Evolutionary conservation across 129 eudicot genomes (phyloP).

Genomic region (Erigeron canadensis): DNA sequence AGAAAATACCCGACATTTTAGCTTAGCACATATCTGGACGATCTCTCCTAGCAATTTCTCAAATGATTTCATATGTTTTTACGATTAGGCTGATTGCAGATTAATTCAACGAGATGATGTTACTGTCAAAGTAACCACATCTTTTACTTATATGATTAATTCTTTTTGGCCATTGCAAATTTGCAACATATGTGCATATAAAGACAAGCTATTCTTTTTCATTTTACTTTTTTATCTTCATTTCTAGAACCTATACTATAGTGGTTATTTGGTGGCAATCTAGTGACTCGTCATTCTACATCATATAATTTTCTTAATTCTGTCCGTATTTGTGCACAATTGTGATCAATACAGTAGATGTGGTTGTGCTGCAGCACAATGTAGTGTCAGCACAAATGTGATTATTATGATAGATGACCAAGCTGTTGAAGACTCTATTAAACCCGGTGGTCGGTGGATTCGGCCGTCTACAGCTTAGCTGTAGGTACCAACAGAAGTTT

Average conservation of each 20-base stretch:
- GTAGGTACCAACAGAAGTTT: no score
- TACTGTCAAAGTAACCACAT: constrained; percentile 59
- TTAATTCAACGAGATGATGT: constrained; percentile 84
- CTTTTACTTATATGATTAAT: not conserved
- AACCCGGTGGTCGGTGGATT: constrained; percentile 19
- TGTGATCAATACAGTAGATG: constrained; percentile 8
- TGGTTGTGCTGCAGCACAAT: constrained; percentile 64
- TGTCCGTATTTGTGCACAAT: not conserved
- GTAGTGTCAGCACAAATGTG: constrained; percentile 68
- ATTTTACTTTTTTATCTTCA: not conserved
- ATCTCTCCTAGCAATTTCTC: constrained; percentile 75
- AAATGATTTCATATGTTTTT: constrained; percentile 85
- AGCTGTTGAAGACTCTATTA: constrained; percentile 85
- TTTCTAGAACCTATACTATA: constrained; percentile 75
- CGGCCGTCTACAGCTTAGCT: no score
- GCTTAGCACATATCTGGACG: constrained; percentile 88
- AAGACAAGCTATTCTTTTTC: not conserved
- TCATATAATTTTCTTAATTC: constrained; percentile 10
- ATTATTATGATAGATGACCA: constrained; percentile 73
- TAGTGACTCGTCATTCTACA: constrained; percentile 81
- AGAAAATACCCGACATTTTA: constrained; percentile 81
- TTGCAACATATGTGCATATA: not conserved
- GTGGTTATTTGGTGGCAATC: constrained; percentile 92
- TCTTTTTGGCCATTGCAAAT: not conserved
- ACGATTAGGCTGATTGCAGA: constrained; percentile 90